Evolutionary conservation across 2,329 filamentous ascomycete genomes (phyloP).

Genomic region (Ceratocystis variospora): DNA sequence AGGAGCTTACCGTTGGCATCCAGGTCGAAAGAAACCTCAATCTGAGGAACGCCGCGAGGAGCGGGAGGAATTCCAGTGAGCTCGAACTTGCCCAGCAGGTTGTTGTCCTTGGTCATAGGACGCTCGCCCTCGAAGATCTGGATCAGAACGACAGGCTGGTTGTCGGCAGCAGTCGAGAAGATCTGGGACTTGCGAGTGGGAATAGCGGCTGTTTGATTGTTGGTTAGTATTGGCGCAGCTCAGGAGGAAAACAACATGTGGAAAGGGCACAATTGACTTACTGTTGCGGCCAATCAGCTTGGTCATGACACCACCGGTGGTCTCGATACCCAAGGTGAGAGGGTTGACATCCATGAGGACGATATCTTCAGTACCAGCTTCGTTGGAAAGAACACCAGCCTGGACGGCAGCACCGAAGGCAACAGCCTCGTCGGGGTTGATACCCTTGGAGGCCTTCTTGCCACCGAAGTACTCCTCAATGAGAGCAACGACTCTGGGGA

Average conservation of each 20-base stretch:
- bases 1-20: conserved; percentile 64
- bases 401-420: conserved; percentile 96
- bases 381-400: conserved; percentile 84
- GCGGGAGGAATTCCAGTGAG: conserved; percentile 90
- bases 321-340: conserved; percentile 91
- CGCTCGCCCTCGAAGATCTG: conserved; percentile 93
- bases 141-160: conserved; percentile 90
- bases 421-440: conserved; percentile 98
- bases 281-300: conserved; percentile 89
- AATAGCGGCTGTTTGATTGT: conserved; percentile 44
- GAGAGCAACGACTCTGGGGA: conserved; percentile 89
- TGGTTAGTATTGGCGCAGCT: background rate
- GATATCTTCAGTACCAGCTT: conserved; percentile 63
- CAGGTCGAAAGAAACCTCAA: conserved; percentile 94
- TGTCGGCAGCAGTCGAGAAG: conserved; percentile 92
- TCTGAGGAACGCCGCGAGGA: conserved; percentile 91
- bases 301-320: conserved; percentile 94
- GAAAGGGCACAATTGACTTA: conserved; percentile 7
- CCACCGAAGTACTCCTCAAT: conserved; percentile 91
- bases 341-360: conserved; percentile 98
- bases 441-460: conserved; percentile 98
- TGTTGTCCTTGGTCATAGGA: conserved; percentile 92
- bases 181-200: conserved; percentile 96
- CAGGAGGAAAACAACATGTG: background rate
- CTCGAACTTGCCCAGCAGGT: conserved; percentile 95